phyloP scores from a whole-genome alignment of 164 flowering plant species.

The Santalum album region DNA sequence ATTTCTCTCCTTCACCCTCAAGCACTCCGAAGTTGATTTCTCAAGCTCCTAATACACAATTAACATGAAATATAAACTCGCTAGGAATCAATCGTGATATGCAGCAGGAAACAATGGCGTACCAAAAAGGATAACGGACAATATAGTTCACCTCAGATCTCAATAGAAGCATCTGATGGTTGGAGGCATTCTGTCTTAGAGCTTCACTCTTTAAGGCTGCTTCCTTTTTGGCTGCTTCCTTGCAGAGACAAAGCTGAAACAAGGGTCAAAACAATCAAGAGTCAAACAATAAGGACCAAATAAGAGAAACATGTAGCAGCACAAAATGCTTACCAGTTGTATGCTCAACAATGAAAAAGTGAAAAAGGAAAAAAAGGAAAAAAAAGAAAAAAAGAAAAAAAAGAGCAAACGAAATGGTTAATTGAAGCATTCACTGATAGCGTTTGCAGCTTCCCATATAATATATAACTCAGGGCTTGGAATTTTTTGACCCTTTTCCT shows the following conservation, averaged over 20 bases:
- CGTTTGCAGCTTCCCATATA: too few species aligned
- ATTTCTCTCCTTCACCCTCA: slow-evolving; percentile 56
- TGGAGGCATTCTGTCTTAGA: slow-evolving; percentile 27
- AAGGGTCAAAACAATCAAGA: slow-evolving; percentile 4
- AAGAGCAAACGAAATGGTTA: too few species aligned
- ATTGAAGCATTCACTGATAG: too few species aligned
- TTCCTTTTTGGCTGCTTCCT: slow-evolving; percentile 43
- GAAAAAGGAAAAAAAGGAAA: not conserved
- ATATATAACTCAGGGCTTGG: too few species aligned
- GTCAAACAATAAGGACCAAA: slow-evolving; percentile 1
- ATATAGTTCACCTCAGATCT: slow-evolving; percentile 53
- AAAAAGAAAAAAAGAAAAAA: not conserved
- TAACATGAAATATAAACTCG: not conserved
- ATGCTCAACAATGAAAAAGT: too few species aligned
- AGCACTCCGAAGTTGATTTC: slow-evolving; percentile 39
- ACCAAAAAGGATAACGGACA: not conserved
- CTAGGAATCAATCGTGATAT: not conserved
- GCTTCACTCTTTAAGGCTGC: slow-evolving; percentile 40
- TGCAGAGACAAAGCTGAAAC: slow-evolving; percentile 43
- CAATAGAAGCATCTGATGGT: slow-evolving; percentile 33
- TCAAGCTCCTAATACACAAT: slow-evolving; percentile 45
- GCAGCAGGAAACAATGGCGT: too few species aligned
- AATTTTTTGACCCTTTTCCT: too few species aligned
- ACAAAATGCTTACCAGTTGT: not conserved
- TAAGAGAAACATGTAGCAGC: not conserved